These are phyloP conservation scores for Cenococcum geophilum DNA, from an alignment of 495 filamentous ascomycete genomes.

Conservation along the genomic window DNA sequence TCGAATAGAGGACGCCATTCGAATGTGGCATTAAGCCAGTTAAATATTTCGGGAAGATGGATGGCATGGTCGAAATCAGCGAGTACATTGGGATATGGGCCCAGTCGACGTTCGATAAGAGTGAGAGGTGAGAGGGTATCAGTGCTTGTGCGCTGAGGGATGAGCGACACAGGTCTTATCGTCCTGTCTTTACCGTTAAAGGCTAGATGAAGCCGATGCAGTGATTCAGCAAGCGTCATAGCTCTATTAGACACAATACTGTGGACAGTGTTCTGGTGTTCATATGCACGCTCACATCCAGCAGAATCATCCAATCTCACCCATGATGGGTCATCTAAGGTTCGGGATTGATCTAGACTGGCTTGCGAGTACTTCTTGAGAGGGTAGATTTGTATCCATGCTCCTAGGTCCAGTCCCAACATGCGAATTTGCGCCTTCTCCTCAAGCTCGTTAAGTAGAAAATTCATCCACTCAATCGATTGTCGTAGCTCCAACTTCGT, in stretches of 20 bases:
- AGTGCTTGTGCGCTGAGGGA: too few relatives aligned
- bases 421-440: conserved; percentile 4
- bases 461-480: neutral
- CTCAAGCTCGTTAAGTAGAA: conserved; percentile 3
- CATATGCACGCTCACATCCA: too few relatives aligned
- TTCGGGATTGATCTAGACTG: neutral
- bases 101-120: neutral
- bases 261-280: too few relatives aligned
- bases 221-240: too few relatives aligned
- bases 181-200: too few relatives aligned
- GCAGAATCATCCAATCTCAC: too few relatives aligned
- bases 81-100: neutral
- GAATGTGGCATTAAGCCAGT: conserved; percentile 13
- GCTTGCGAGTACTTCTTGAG: neutral
- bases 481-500: conserved; percentile 4
- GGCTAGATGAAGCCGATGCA: too few relatives aligned
- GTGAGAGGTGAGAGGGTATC: too few relatives aligned
- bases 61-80: neutral
- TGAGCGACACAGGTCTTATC: too few relatives aligned
- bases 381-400: conserved; percentile 22
- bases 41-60: neutral
- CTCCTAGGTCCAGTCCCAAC: conserved; percentile 22
- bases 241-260: too few relatives aligned
- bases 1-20: conserved; percentile 25
- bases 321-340: neutral